These are phyloP conservation scores for Malania oleifera DNA, from an alignment of 164 flowering plant species.

Conservation along the genomic window DNA sequence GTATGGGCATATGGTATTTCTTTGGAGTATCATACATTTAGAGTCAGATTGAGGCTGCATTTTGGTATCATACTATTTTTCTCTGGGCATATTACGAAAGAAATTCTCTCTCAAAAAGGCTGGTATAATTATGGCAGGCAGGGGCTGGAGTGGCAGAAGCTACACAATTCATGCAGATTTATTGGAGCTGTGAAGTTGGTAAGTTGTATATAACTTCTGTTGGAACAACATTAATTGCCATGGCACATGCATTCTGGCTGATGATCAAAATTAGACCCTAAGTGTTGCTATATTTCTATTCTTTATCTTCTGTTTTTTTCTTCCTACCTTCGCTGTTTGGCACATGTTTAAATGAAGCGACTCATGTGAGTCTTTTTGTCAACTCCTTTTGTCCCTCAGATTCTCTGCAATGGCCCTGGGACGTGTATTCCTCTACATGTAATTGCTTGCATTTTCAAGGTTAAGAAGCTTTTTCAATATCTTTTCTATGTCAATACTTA, in stretches of 20 bases:
- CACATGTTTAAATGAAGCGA: no score
- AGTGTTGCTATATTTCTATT: constrained; percentile 55
- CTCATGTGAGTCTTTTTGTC: no score
- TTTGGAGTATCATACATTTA: neutral
- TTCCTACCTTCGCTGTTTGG: neutral
- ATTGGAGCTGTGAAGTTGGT: constrained; percentile 92
- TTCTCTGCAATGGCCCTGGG: constrained; percentile 97
- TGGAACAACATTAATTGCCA: constrained; percentile 80
- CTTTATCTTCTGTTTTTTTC: neutral
- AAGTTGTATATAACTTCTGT: constrained; percentile 89
- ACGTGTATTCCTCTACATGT: constrained; percentile 85
- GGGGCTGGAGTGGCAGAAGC: constrained; percentile 22
- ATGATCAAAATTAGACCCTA: constrained; percentile 76
- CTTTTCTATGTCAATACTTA: no score
- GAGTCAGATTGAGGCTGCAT: neutral
- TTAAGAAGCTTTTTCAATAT: constrained; percentile 13
- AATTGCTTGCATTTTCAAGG: constrained; percentile 85
- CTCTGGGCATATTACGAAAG: neutral
- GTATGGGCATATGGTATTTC: constrained; percentile 10
- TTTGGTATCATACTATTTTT: constrained; percentile 3
- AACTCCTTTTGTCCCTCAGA: no score
- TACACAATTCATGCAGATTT: constrained; percentile 67
- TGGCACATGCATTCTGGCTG: constrained; percentile 72
- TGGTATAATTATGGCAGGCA: constrained; percentile 31
- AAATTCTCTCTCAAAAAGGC: constrained; percentile 2